phyloP scores from a whole-genome alignment of 73 alveolate genomes.

The Paraurostyla sp. region DNA sequence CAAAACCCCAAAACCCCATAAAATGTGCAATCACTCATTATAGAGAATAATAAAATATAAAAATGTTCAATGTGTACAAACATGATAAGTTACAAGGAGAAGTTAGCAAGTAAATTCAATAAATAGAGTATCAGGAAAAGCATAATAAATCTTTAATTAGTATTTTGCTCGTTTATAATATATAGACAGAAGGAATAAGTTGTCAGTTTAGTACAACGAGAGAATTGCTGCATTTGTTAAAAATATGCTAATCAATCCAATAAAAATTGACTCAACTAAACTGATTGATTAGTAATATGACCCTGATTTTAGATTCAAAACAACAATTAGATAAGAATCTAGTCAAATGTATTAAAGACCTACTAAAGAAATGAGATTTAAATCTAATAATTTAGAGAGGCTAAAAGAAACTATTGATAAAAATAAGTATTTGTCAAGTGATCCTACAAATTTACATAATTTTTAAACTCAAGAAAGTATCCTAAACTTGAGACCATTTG shows the following conservation, averaged over 20 bases:
- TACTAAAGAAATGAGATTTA: slow-evolving; percentile 11
- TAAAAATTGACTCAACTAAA: not conserved
- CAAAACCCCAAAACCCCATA: slow-evolving; percentile 61
- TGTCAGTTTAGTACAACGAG: not conserved
- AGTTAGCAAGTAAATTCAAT: not conserved
- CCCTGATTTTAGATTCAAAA: slow-evolving; percentile 36
- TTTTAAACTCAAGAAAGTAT: not conserved
- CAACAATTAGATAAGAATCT: not conserved
- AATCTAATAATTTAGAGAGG: not conserved
- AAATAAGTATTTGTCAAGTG: not conserved
- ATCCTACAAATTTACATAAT: not conserved
- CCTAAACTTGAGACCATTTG: slow-evolving; percentile 32
- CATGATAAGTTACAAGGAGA: not conserved
- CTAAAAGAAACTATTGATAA: not conserved
- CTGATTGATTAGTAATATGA: not conserved
- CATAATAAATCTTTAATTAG: slow-evolving; percentile 3
- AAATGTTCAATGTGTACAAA: slow-evolving; percentile 40
- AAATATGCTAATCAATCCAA: slow-evolving; percentile 29
- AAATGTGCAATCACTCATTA: not conserved
- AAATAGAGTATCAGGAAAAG: not conserved
- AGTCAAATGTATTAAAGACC: not conserved
- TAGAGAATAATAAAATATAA: not conserved
- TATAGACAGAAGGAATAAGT: not conserved
- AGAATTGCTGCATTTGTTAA: slow-evolving; percentile 31
- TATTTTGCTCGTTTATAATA: not conserved